Evolutionary conservation across 208 protist genomes (phyloP), one percentile per base, ranked within the genome.

Genomic region (Acanthamoeba castellanii): DNA sequence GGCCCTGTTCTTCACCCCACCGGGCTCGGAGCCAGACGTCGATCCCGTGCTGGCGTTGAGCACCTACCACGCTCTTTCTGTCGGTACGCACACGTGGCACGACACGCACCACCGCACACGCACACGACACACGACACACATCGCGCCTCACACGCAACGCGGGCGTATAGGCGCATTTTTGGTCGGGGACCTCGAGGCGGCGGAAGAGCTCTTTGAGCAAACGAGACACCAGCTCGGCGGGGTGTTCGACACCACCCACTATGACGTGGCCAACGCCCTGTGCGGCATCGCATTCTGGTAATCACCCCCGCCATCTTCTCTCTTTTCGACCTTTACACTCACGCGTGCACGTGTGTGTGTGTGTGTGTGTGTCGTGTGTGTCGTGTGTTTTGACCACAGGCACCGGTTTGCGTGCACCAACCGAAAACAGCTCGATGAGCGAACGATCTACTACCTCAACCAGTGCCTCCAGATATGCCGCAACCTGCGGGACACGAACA

Each of bases 361-460:
- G 37, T 37, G 37, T 37, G 37, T 18, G 25, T 11, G 11, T 37
- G 66, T 30, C 20, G 74, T 9, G 42, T 9, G 20, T 11, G 37
- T 37, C 37, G 5, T n/a, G 61, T 68, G 20, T 68, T 3, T 68
- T 3, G n/a, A 0, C 25, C 9, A 32, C 74, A 85, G 76, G 76
- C 76, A 85, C 27, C 76, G 76, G 16, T 85, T 85, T 85, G 76
- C 76, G 30, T 85, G 76, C 76, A 34, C 76, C 42, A 59, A 11
- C 25, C 76, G 76, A 34, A 85, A 57, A 34, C 76, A 85, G 45
- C 76, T 85, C 42, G 76, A 85, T 57, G 76, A 85, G 47, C 76
- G 76, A 57, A 85, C 76, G 47, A 85, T 85, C 37, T 85, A 85
- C 76, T 85, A 85, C 47, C 76, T 85, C 42, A 85, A 85, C 27